Evolutionary conservation across 768 basidiomycete genomes (phyloP).

Genomic region (Termitomyces sp.): DNA sequence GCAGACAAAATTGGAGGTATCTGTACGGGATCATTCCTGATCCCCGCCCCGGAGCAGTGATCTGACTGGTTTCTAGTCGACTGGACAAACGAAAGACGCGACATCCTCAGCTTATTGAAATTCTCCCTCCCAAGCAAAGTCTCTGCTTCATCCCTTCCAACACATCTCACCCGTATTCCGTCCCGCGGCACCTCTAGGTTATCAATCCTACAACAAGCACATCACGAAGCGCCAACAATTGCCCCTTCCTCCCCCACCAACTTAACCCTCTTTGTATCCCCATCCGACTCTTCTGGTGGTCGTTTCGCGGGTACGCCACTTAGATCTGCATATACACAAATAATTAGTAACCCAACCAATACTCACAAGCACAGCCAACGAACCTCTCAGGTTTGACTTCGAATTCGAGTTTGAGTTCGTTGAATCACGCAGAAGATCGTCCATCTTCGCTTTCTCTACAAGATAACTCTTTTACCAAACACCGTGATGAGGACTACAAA

Average conservation of each 20-base stretch:
- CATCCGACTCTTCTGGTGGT: neutral
- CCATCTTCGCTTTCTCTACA: neutral
- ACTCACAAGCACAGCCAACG: too few relatives aligned
- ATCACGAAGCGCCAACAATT: too few relatives aligned
- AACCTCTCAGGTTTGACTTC: too few relatives aligned
- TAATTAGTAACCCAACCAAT: too few relatives aligned
- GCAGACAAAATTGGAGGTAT: constrained; percentile 46
- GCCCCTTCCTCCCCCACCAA: too few relatives aligned
- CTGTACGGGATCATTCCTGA: constrained; percentile 38
- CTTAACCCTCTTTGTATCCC: neutral
- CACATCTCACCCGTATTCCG: constrained; percentile 48
- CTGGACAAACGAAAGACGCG: constrained; percentile 75
- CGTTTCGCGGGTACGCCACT: neutral
- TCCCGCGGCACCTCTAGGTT: too few relatives aligned
- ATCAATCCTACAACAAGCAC: too few relatives aligned
- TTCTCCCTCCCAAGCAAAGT: constrained; percentile 54
- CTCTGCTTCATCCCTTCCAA: constrained; percentile 37
- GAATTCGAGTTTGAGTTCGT: neutral
- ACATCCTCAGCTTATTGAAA: constrained; percentile 71
- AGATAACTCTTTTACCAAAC: too few relatives aligned
- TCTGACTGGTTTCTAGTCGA: constrained; percentile 66
- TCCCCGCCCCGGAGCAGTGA: neutral
- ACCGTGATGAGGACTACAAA: too few relatives aligned
- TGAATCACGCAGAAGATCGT: neutral
- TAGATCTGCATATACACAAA: too few relatives aligned